Evolutionary conservation across 2,329 filamentous ascomycete genomes (phyloP), one percentile per base, ranked within the genome.

Genomic region (Blastomyces emzantsi): DNA sequence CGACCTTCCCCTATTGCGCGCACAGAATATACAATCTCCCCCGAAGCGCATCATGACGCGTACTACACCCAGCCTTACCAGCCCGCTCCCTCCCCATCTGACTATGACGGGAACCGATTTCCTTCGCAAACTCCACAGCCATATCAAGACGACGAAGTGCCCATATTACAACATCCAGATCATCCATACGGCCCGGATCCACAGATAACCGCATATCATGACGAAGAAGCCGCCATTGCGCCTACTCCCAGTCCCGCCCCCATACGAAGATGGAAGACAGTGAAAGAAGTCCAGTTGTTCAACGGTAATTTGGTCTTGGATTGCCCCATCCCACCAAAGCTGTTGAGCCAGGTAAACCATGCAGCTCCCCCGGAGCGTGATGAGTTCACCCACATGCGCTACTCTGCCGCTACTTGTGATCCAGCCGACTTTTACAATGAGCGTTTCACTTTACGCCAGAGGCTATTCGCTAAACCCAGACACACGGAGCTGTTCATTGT

Each of bases 271-370:
- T 97, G 91, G 90, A 99, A 97, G 82, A 99, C 94, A 0, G 93
- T 99, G 59, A 99, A 97, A 78, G 91, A 97, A 79, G 93, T 99
- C n/a, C 87, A 95, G 71, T 79, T 99, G 62, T 99, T 96, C 81
- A 89, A 95, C 69, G 94, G 94, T 67, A 99, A 99, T 77, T 84
- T 99, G 71, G 92, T 99, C 47, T 86, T 99, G 3, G 94, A 99
- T 76, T 99, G 94, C 73, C 94, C 94, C 0, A 90, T 99, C 64
- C 93, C 94, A 0, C 93, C 94, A 0, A 86, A 88, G 70, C 81
- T 99, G 54, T 80, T 99, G 55, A 92, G 89, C 72, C 90, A 96
- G 73, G 85, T 97, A 30, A 89, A 90, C 54, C 92, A 97, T 75
- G 91, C 90, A 41, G 79, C 85, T 70, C 82, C 86, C 58, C 85